Base-by-base conservation (phyloP, 257 asterid species). In the Solanum chmielewskii region DNA sequence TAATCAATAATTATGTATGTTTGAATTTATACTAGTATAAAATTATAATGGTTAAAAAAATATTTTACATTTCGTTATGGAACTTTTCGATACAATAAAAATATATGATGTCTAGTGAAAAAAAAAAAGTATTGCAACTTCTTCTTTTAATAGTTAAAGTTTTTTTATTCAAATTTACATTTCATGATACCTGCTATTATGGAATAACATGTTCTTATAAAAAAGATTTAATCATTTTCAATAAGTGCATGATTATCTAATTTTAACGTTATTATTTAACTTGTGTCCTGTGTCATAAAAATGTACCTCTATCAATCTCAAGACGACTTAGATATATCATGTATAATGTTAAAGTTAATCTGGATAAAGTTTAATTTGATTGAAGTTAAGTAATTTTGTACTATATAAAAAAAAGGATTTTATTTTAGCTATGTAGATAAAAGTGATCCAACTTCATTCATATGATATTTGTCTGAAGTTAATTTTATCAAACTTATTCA, bases 151-250 rank as follows among this genome's bases (percentile, higher is more conserved):
- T 23, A 21, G 1, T 52, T 18, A 52, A 18, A 52, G n/a, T 18
- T 52, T 18, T 47, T 52, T 52, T 1, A 47, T 14, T 0, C 20
- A 1, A 47, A 16, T 52, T 2, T 52, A 52, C n/a, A 5, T 52
- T 18, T 23, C n/a, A 52, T 18, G n/a, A 52, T 18, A 52, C 9
- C 3, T 52, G 16, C 21, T 16, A 49, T 49, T 49, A 49, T 0
- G 0, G 16, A 49, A 27, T n/a, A 64, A 9, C 15, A 0, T n/a
- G 9, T 23, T 27, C 33, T 64, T 64, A 4, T n/a, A n/a, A 23
- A 64, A 64, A 64, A 0, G 5, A 23, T 4, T 64, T 37, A 15
- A n/a, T 64, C 33, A 64, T 64, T 64, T 62, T 1, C 14, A 64
- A n/a, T 2, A n/a, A n/a, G 33, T 10, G 1, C 11, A 4, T 11